phyloP scores from a whole-genome alignment of 768 basidiomycete species.

The Lactifluus hygrophoroides region DNA sequence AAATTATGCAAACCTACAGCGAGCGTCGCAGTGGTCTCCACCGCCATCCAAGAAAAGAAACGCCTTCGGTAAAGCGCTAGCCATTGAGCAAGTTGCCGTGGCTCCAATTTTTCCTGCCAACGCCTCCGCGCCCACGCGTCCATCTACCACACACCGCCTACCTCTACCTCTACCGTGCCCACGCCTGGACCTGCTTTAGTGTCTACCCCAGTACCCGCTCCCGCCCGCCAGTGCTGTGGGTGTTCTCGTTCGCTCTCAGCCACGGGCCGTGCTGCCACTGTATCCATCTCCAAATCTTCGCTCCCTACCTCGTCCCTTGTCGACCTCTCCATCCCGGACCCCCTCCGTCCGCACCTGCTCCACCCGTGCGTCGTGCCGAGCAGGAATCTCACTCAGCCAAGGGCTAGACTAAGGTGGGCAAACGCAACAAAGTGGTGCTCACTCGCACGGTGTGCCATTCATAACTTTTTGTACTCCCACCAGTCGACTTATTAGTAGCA shows the following conservation, averaged over 20 bases:
- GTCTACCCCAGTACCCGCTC: conserved; percentile 5
- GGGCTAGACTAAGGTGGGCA: conserved; percentile 92
- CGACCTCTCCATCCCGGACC: conserved; percentile 64
- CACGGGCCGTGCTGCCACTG: conserved; percentile 24
- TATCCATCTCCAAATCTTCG: conserved; percentile 34
- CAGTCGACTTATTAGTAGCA: not conserved
- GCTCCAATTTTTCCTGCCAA: not conserved
- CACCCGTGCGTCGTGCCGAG: conserved; percentile 33
- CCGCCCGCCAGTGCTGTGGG: conserved; percentile 36
- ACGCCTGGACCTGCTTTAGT: not conserved
- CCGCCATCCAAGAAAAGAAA: not conserved
- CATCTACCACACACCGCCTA: not conserved
- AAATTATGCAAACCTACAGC: not conserved
- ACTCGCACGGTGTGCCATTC: conserved; percentile 61
- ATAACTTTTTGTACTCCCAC: not conserved
- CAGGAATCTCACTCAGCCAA: conserved; percentile 44
- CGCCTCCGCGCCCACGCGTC: not conserved
- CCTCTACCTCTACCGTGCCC: not conserved
- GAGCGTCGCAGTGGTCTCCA: not conserved
- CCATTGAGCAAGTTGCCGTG: not conserved
- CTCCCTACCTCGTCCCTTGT: conserved; percentile 66
- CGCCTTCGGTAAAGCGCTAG: conserved; percentile 4
- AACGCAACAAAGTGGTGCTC: conserved; percentile 71
- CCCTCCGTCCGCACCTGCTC: conserved; percentile 28
- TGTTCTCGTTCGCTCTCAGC: conserved; percentile 54